Base-by-base conservation (phyloP, 306 rosid species). In the Amphicarpaea edgeworthii region DNA sequence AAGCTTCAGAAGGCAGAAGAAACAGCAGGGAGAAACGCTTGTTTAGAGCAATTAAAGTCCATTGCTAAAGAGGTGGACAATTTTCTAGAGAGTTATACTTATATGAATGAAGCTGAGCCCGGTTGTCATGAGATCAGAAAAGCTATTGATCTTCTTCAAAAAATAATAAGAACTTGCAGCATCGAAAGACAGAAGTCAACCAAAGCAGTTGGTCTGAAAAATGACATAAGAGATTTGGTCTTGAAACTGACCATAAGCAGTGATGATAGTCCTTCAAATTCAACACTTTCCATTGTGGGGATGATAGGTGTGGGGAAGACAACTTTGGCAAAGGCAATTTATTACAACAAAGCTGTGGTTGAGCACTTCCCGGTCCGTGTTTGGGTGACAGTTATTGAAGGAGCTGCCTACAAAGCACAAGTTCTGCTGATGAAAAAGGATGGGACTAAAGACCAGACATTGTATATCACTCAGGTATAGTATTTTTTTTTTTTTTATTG, bases 231-330 rank as follows among this genome's bases (percentile, higher is more conserved):
- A 26, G 34, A 57, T 20, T 8, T 86, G 32, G 74, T 80, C 53
- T 47, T 24, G 0, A 24, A 63, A 47, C 53, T 86, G 49, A 73
- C 77, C 6, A 7, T 49, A 16, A 12, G 38, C 19, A 32, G 20
- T 57, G 53, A 53, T 57, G 53, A 53, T 2, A 23, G 45, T 11
- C 0, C 26, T 54, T 59, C 50, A 20, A 19, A 53, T 53, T 53
- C 60, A 16, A 53, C 21, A 23, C n/a, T 72, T 69, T 83, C 68
- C 65, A 86, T 83, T 37, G 77, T 70, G 23, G 89, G 86, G 62
- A 86, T 86, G 55, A 32, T 12, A 26, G 89, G 89, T 34, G 59
- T 74, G 5, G 89, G 89, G 38, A 86, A 86, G 83, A 83, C 83
- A 20, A 74, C 83, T 64, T 61, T 86, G 37, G 87, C 89, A 12